Evolutionary conservation across 2,329 filamentous ascomycete species (phyloP).

Genomic region (Colletotrichum spinosum): DNA sequence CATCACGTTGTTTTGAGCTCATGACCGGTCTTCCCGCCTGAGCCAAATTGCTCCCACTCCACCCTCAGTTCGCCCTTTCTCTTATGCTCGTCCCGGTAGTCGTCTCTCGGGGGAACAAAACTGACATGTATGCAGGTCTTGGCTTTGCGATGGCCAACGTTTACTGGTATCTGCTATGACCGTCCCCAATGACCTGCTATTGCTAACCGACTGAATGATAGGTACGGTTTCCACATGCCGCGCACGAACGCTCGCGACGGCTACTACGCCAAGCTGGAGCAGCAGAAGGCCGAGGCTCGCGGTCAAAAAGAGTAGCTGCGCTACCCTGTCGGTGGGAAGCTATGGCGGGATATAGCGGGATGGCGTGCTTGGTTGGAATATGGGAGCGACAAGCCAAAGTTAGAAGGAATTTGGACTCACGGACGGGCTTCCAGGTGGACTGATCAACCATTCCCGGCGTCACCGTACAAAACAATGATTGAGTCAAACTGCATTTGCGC

Average conservation of each 20-base stretch:
- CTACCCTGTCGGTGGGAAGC: too few species aligned
- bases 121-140: slow-evolving; percentile 58
- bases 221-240: slow-evolving; percentile 73
- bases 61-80: neutral
- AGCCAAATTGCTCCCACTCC: neutral
- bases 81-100: neutral
- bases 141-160: slow-evolving; percentile 66
- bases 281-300: slow-evolving; percentile 58
- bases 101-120: neutral
- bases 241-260: slow-evolving; percentile 69
- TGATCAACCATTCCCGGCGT: too few species aligned
- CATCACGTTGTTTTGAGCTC: neutral
- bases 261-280: slow-evolving; percentile 70
- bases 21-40: neutral
- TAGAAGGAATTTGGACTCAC: too few species aligned
- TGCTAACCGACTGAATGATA: slow-evolving; percentile 43
- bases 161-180: slow-evolving; percentile 64
- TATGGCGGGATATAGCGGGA: too few species aligned
- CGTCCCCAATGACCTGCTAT: neutral
- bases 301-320: slow-evolving; percentile 42
- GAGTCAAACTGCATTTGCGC: slow-evolving; percentile 2
- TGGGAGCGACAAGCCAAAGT: too few species aligned
- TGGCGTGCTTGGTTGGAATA: too few species aligned
- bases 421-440: too few species aligned
- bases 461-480: slow-evolving; percentile 9